Percentiles rank a stretch among this genome's conserved stretches.
phyloP scores from a whole-genome alignment of 2,329 filamentous ascomycete genomes.

The Chaetomiaceae sp. region DNA sequence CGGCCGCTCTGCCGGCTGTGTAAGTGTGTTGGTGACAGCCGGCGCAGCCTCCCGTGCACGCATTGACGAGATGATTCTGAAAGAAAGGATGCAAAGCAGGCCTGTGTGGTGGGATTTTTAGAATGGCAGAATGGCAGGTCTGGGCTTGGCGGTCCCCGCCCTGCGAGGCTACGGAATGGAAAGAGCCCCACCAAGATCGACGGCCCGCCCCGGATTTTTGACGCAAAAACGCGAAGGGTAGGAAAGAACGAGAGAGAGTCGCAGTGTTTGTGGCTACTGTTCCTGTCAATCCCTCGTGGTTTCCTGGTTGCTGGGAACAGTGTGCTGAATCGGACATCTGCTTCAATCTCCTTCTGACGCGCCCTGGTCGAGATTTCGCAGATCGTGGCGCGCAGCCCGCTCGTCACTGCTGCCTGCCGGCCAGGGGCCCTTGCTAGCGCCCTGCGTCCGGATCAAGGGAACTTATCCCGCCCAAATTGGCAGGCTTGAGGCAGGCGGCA shows the following conservation, averaged over 20 bases:
- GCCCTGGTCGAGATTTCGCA: no score
- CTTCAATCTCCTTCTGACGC: no score
- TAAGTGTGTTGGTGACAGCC: neutral
- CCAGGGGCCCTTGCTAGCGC: constrained; percentile 6
- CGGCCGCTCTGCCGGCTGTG: no score
- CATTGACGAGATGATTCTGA: no score
- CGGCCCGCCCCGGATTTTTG: constrained; percentile 9
- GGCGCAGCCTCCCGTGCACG: no score
- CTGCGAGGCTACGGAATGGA: neutral
- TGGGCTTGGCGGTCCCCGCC: neutral
- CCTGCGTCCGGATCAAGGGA: constrained; percentile 11
- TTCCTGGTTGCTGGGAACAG: neutral
- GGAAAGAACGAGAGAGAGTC: neutral
- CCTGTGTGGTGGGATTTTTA: neutral
- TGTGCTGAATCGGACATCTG: neutral
- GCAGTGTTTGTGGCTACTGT: neutral
- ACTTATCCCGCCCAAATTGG: neutral
- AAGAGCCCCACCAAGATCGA: constrained; percentile 6
- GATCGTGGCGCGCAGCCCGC: constrained; percentile 12
- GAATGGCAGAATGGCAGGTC: neutral
- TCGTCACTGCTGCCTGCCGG: constrained; percentile 1
- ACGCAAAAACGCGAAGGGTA: neutral
- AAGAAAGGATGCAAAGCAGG: neutral
- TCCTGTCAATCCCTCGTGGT: neutral
- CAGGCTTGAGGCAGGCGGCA: no score